phyloP scores from a whole-genome alignment of 2,329 filamentous ascomycete species.

The Talaromyces sp. region DNA sequence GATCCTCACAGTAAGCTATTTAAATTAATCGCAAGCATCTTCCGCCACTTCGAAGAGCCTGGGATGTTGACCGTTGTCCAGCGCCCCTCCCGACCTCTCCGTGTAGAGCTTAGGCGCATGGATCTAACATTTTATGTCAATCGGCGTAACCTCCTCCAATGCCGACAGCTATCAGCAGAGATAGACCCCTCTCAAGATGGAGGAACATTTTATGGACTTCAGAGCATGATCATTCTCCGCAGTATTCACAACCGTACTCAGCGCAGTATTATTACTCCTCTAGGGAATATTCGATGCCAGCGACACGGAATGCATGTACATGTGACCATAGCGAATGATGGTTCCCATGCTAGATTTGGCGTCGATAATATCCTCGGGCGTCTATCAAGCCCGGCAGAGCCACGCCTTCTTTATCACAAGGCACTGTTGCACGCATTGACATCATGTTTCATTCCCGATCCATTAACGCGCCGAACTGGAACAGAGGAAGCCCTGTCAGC shows the following conservation, averaged over 20 bases:
- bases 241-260: slow-evolving; percentile 36
- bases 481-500: slow-evolving; percentile 55
- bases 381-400: slow-evolving; percentile 56
- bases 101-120: slow-evolving; percentile 49
- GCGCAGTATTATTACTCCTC: slow-evolving; percentile 53
- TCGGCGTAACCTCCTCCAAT: slow-evolving; percentile 38
- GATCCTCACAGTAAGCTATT: slow-evolving; percentile 46
- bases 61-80: slow-evolving; percentile 46
- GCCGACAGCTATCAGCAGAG: slow-evolving; percentile 45
- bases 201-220: slow-evolving; percentile 57
- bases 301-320: slow-evolving; percentile 40
- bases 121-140: slow-evolving; percentile 55
- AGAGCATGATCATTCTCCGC: slow-evolving; percentile 55
- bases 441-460: slow-evolving; percentile 54
- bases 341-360: slow-evolving; percentile 46
- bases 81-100: slow-evolving; percentile 27
- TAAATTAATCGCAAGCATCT: slow-evolving; percentile 38
- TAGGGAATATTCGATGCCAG: slow-evolving; percentile 34
- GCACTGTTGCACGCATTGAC: slow-evolving; percentile 59
- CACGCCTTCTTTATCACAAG: slow-evolving; percentile 51
- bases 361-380: slow-evolving; percentile 54
- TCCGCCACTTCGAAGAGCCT: slow-evolving; percentile 47
- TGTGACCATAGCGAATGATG: slow-evolving; percentile 33
- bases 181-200: slow-evolving; percentile 57
- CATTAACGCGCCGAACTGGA: slow-evolving; percentile 56